Base-by-base conservation (phyloP, 2,329 filamentous ascomycete genomes). In the Penicillium digitatum region DNA sequence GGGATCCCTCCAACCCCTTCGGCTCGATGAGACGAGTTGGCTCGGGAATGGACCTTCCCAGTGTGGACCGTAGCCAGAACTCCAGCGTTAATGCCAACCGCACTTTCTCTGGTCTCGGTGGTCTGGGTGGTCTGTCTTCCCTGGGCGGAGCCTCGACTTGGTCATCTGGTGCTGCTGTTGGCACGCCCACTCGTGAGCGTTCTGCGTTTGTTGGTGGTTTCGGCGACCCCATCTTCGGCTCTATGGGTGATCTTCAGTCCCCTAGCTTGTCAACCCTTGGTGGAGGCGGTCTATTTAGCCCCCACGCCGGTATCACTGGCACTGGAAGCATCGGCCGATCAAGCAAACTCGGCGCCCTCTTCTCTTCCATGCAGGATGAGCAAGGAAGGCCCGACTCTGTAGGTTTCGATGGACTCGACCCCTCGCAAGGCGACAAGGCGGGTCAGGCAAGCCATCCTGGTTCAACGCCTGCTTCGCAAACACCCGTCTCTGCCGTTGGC, bases 61-160 rank as follows among this genome's bases (percentile, higher is more conserved):
- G 87, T 5, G 90, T 91, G 62, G 93, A 97, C 69, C 87, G 93
- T 20, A 96, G 92, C 70, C 91, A 96, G 72, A 96, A 90, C 0
- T 96, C 92, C 0, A 96, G 92, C 67, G 88, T 87, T 18, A 89
- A 90, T 12, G 85, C 88, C 26, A 76, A 77, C 40, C 89, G 90
- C 65, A 86, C 82, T 10, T 95, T 88, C 55, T 81, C 82, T 52
- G 81, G 78, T 39, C 75, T 88, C n/a, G 76, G 79, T 52, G 74
- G 73, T 29, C 62, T 82, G 11, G 75, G 79, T 50, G 74, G 74
- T 35, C 74, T 88, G 48, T 79, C 82, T 54, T 79, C 78, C 35
- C 76, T 88, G 16, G 76, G 79, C 24, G 74, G 74, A 35, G 59
- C 78, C 38, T 72, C 76, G 31, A 74, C 72, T 66, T 83, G 72